These are phyloP conservation scores for Dothistroma septosporum DNA, from an alignment of 2,329 filamentous ascomycete genomes.

Conservation along the genomic window DNA sequence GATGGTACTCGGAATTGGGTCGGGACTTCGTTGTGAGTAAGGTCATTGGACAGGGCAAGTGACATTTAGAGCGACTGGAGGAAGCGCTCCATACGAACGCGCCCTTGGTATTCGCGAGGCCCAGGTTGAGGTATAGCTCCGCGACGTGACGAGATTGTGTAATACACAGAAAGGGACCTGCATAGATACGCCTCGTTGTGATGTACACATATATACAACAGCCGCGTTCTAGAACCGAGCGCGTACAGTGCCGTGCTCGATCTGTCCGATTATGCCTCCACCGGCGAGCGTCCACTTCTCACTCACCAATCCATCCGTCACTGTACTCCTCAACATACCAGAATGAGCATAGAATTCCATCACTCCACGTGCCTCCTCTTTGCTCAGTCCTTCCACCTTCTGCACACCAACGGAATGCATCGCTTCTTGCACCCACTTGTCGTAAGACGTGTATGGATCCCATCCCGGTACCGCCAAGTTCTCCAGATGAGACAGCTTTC, in stretches of 20 bases:
- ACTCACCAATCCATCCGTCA: constrained; percentile 67
- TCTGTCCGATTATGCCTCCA: constrained; percentile 76
- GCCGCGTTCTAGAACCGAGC: constrained; percentile 37
- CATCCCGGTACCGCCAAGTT: constrained; percentile 32
- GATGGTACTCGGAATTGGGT: too few relatives aligned
- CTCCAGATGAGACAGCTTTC: neutral
- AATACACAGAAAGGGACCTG: too few relatives aligned
- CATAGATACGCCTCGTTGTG: too few relatives aligned
- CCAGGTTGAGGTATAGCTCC: too few relatives aligned
- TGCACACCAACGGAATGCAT: constrained; percentile 44
- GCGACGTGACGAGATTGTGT: too few relatives aligned
- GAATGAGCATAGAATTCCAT: constrained; percentile 94
- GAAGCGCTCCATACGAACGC: too few relatives aligned
- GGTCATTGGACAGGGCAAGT: too few relatives aligned
- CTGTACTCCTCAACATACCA: constrained; percentile 66
- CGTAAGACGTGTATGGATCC: constrained; percentile 51
- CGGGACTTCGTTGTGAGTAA: too few relatives aligned
- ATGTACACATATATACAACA: too few relatives aligned
- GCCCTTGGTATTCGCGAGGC: too few relatives aligned
- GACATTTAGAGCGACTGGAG: too few relatives aligned
- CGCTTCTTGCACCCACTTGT: constrained; percentile 49
- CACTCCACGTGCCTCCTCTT: constrained; percentile 68
- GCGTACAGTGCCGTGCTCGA: constrained; percentile 64
- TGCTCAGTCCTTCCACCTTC: constrained; percentile 64
- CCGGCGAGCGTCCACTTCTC: constrained; percentile 83